Percentiles rank a stretch among this genome's conserved stretches.
Evolutionary conservation across 2,329 filamentous ascomycete species (phyloP).

Genomic region (Botryotinia calthae): DNA sequence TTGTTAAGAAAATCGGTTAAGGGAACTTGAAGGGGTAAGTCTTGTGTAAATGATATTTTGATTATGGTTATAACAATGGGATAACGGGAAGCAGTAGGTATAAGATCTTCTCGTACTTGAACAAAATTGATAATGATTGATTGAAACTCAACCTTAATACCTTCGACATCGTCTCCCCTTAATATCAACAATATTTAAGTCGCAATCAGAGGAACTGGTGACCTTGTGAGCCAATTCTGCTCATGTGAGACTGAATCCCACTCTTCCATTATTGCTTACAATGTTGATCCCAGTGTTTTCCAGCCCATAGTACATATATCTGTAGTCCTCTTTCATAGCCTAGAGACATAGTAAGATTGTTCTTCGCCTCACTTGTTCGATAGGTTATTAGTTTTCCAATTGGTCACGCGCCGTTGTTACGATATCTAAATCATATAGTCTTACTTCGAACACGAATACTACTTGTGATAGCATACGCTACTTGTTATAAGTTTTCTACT

Average conservation of each 20-base stretch:
- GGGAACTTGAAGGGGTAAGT: not conserved
- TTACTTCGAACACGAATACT: not conserved
- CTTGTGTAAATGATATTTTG: not conserved
- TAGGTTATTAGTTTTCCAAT: not conserved
- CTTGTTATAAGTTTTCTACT: not conserved
- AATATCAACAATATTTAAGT: no score
- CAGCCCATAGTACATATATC: not conserved
- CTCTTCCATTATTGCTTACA: not conserved
- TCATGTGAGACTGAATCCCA: not conserved
- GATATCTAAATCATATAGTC: not conserved
- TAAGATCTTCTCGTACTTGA: no score
- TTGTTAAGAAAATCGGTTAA: not conserved
- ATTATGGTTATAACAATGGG: no score
- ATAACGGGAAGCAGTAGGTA: no score
- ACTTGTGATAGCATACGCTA: accelerated
- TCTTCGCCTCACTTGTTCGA: not conserved
- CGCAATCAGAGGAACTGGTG: no score
- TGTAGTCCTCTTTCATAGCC: not conserved
- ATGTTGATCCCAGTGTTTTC: not conserved
- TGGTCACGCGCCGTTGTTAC: not conserved
- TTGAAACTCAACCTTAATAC: no score
- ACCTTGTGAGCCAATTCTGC: not conserved
- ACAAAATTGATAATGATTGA: no score
- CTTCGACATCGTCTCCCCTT: no score
- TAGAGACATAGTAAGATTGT: not conserved